Evolutionary conservation across 1,284 basidiomycete species (phyloP).

Genomic region (Vanrija sp.): DNA sequence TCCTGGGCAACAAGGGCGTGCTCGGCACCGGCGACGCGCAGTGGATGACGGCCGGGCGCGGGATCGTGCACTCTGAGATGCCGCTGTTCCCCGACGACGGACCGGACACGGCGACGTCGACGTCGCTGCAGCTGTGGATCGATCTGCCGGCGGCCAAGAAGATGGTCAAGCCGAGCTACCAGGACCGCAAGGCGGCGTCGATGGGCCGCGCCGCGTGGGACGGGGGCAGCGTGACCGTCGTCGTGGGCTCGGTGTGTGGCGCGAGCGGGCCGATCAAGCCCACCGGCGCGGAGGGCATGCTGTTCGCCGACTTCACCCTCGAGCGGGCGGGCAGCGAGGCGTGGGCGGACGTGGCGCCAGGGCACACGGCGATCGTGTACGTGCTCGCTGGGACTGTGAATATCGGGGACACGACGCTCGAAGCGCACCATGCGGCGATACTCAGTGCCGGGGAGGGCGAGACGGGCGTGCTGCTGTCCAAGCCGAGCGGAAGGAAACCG

Average conservation of each 20-base stretch:
- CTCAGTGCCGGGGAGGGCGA: constrained; percentile 40
- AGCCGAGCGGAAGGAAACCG: background rate
- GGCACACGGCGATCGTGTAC: constrained; percentile 80
- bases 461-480: constrained; percentile 39
- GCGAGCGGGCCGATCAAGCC: constrained; percentile 45
- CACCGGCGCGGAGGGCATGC: constrained; percentile 75
- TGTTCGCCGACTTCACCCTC: constrained; percentile 82
- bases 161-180: constrained; percentile 61
- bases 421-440: constrained; percentile 68
- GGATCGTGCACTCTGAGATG: constrained; percentile 76
- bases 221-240: constrained; percentile 66
- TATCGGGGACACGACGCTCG: constrained; percentile 52
- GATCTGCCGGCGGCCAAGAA: constrained; percentile 84
- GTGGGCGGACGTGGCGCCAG: constrained; percentile 79
- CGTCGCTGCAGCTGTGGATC: constrained; percentile 87
- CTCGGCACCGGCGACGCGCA: constrained; percentile 83
- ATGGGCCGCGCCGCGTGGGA: background rate
- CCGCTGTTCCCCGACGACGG: constrained; percentile 56
- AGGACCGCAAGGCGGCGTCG: background rate
- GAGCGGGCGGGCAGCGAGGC: constrained; percentile 58
- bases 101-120: constrained; percentile 36
- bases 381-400: constrained; percentile 63
- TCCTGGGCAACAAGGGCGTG: constrained; percentile 73
- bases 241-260: constrained; percentile 83
- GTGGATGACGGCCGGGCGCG: constrained; percentile 84